These are phyloP conservation scores for Cystofilobasidium bisporidii DNA, from an alignment of 768 basidiomycete species.

Conservation along the genomic window DNA sequence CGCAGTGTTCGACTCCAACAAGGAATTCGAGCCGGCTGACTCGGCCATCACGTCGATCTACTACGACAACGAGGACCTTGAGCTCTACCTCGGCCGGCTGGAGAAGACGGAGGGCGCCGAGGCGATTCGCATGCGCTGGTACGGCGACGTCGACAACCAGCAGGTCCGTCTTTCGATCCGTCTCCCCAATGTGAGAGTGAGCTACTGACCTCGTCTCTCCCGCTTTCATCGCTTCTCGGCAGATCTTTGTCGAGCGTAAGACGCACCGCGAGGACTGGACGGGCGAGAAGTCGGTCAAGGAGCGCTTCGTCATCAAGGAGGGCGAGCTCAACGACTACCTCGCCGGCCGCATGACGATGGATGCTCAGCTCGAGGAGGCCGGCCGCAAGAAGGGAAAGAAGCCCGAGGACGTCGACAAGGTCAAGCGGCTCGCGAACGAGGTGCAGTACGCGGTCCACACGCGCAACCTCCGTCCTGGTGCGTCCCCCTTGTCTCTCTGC, in stretches of 20 bases:
- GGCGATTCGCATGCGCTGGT: slow-evolving; percentile 93
- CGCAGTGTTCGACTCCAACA: slow-evolving; percentile 82
- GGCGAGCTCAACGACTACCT: slow-evolving; percentile 82
- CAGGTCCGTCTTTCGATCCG: slow-evolving; percentile 48
- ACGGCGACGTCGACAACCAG: slow-evolving; percentile 74
- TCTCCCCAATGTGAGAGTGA: background rate
- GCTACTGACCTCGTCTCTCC: background rate
- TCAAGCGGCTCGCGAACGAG: slow-evolving; percentile 95
- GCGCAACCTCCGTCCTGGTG: slow-evolving; percentile 71
- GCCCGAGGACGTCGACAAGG: slow-evolving; percentile 75
- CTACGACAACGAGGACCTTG: slow-evolving; percentile 90
- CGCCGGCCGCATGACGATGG: slow-evolving; percentile 81
- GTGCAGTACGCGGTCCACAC: slow-evolving; percentile 84
- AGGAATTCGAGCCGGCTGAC: slow-evolving; percentile 64
- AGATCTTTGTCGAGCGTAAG: slow-evolving; percentile 46
- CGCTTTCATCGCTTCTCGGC: too few relatives aligned
- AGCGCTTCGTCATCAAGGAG: slow-evolving; percentile 90
- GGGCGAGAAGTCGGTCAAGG: slow-evolving; percentile 88
- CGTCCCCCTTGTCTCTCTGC: slow-evolving; percentile 32
- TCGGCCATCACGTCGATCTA: slow-evolving; percentile 92
- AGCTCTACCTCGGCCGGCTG: slow-evolving; percentile 87
- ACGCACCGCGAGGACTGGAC: slow-evolving; percentile 95
- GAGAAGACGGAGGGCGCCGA: slow-evolving; percentile 99
- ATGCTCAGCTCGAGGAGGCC: slow-evolving; percentile 78
- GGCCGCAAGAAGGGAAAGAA: slow-evolving; percentile 78